A percentile compares a stretch with the other conserved stretches of the same genome.
phyloP scores from a whole-genome alignment of 306 rosid genomes.

The Cucumis cinereus region DNA sequence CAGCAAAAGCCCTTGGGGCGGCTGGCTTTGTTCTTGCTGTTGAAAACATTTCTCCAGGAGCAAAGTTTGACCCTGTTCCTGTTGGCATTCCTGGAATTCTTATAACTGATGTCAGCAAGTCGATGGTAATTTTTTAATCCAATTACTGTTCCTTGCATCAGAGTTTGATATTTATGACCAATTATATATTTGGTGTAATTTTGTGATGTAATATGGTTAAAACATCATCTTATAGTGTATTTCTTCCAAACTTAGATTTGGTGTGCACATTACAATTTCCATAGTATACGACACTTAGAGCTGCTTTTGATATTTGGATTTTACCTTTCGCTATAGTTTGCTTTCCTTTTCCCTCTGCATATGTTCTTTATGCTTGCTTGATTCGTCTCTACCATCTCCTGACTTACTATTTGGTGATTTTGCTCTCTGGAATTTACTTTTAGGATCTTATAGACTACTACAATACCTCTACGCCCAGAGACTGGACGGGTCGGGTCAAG shows the following conservation, averaged over 20 bases:
- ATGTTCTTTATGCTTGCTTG: conserved; percentile 7
- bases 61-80: conserved; percentile 96
- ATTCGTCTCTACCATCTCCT: neutral
- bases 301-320: neutral
- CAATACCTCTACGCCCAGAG: conserved; percentile 78
- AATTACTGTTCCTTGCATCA: neutral
- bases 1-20: conserved; percentile 92
- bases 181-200: neutral
- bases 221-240: neutral
- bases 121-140: conserved; percentile 43
- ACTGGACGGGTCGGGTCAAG: conserved; percentile 94
- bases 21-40: conserved; percentile 95
- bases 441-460: conserved; percentile 91
- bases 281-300: neutral
- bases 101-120: conserved; percentile 63
- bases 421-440: conserved; percentile 17
- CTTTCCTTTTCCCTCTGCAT: neutral
- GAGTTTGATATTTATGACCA: neutral
- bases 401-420: conserved; percentile 12
- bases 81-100: conserved; percentile 84
- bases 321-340: neutral
- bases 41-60: conserved; percentile 82
- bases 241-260: neutral
- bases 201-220: neutral
- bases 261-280: neutral